Percentiles rank a stretch among this genome's conserved stretches.
Conservation (phyloP, 2,329 filamentous ascomycete genomes). For the Rachicladosporium sp. region DNA sequence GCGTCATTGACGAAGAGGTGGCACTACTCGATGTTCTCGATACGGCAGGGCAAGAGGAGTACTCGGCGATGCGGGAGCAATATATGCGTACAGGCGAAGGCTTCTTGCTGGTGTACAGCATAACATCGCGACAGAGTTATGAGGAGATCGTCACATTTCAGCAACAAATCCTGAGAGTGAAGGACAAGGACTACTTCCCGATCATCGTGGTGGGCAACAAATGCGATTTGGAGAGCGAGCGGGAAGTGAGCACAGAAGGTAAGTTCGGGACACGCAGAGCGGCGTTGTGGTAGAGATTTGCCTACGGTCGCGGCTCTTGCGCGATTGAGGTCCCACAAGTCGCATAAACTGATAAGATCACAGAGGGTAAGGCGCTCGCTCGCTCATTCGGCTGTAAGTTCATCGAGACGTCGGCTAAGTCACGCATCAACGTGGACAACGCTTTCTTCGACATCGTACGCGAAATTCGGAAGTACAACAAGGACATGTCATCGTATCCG, state of each 20-base stretch:
- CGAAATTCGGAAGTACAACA: slow-evolving; percentile 96
- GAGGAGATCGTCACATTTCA: slow-evolving; percentile 98
- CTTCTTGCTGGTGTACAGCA: slow-evolving; percentile 95
- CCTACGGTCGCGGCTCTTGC: too few relatives aligned
- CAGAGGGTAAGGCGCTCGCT: slow-evolving; percentile 83
- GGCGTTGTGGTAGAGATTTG: too few relatives aligned
- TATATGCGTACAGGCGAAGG: slow-evolving; percentile 99
- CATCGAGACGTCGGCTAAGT: slow-evolving; percentile 98
- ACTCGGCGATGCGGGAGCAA: slow-evolving; percentile 98
- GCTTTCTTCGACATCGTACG: slow-evolving; percentile 97
- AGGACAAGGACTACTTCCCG: slow-evolving; percentile 99
- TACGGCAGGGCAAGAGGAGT: slow-evolving; percentile 96
- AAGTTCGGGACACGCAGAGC: slow-evolving; percentile 24
- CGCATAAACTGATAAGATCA: slow-evolving; percentile 7
- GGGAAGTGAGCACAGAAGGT: slow-evolving; percentile 89
- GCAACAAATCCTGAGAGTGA: slow-evolving; percentile 94
- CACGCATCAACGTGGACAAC: slow-evolving; percentile 94
- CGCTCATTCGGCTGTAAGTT: slow-evolving; percentile 90
- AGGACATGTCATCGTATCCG: slow-evolving; percentile 85
- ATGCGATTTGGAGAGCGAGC: slow-evolving; percentile 89
- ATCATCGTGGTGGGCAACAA: slow-evolving; percentile 99
- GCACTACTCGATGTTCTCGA: slow-evolving; percentile 95
- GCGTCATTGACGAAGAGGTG: slow-evolving; percentile 95
- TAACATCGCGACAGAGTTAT: slow-evolving; percentile 92
- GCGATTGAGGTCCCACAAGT: too few relatives aligned